Percentiles rank a stretch among this genome's conserved stretches.
Conservation (phyloP, 495 filamentous ascomycete species). For the Neurospora pannonica region DNA sequence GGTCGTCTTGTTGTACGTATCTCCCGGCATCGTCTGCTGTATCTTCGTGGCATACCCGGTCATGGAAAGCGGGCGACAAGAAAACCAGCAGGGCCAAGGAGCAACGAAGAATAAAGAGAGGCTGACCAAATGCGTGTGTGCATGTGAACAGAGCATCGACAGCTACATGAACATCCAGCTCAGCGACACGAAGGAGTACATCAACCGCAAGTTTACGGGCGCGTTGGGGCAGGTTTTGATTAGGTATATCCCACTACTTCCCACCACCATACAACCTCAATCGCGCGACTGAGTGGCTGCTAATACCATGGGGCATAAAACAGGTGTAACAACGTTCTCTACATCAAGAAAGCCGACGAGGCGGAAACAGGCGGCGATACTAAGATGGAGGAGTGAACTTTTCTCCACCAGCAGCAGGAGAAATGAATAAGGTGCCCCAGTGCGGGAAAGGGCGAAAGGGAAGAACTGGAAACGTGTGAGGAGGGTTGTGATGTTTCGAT, state of each 20-base stretch:
- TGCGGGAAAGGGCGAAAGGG: not conserved
- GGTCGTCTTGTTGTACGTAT: constrained; percentile 60
- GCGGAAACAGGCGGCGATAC: constrained; percentile 39
- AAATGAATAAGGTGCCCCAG: not conserved
- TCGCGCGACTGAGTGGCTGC: not conserved
- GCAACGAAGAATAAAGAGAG: not conserved
- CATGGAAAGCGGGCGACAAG: no score
- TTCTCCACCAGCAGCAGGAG: not conserved
- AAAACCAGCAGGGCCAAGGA: not conserved
- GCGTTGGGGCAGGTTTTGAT: constrained; percentile 85
- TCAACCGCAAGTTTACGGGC: constrained; percentile 78
- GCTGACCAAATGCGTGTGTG: not conserved
- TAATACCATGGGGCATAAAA: not conserved
- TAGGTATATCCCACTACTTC: constrained; percentile 43
- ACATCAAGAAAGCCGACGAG: constrained; percentile 65
- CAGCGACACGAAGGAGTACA: constrained; percentile 78
- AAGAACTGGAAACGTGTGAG: not conserved
- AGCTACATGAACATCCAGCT: constrained; percentile 99
- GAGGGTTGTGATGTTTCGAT: not conserved
- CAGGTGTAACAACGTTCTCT: constrained; percentile 73
- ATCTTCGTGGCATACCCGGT: no score
- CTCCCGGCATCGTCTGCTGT: not conserved
- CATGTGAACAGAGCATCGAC: constrained; percentile 50
- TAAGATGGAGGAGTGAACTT: constrained; percentile 46
- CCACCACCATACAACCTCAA: no score